Base-by-base conservation (phyloP, 2,329 filamentous ascomycete species). In the Lasiodiplodia theobromae region DNA sequence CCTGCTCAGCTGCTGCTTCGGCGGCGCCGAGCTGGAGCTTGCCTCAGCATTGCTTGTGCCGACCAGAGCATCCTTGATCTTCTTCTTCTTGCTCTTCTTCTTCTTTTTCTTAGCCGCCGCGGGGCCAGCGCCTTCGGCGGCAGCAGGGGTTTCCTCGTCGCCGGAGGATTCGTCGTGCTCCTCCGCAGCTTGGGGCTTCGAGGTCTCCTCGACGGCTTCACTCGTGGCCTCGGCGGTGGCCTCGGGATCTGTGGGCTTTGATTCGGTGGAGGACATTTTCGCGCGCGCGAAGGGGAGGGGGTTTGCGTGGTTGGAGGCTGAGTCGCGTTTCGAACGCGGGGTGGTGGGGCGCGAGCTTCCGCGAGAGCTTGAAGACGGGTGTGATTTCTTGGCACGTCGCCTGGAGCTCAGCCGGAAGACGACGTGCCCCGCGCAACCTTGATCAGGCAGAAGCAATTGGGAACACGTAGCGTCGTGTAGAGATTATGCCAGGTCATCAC, bases 81-180 rank as follows among this genome's bases (percentile, higher is more conserved):
- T 89, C 80, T 87, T 86, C 78, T 86, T 87, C 83, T 90, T 89
- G 71, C 85, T 88, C 82, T 85, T 88, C 82, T 88, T 89, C 79
- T 90, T 91, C 80, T 90, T 90, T 73, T 88, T 87, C 68, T 76
- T 71, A 16, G 76, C 74, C 4, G 53, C 65, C 18, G 23, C 71
- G 71, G 68, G 51, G 16, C 53, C 37, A 6, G 64, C 34, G 16
- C 63, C 25, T 44, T 69, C 63, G 23, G 23, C 47, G 10, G 76
- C 74, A 12, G 69, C 74, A 23, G 72, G 75, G 47, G 74, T 75
- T 84, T 75, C 79, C 79, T 71, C 75, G 84, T 84, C 67, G 58
- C 58, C 60, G 12, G 67, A 68, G 28, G 67, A 68, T 18, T 68
- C 74, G 18, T 65, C 74, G 76, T 77, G 71, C 72, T 78, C 71